phyloP scores from a whole-genome alignment of 768 basidiomycete genomes.

The Boletus speciosus region DNA sequence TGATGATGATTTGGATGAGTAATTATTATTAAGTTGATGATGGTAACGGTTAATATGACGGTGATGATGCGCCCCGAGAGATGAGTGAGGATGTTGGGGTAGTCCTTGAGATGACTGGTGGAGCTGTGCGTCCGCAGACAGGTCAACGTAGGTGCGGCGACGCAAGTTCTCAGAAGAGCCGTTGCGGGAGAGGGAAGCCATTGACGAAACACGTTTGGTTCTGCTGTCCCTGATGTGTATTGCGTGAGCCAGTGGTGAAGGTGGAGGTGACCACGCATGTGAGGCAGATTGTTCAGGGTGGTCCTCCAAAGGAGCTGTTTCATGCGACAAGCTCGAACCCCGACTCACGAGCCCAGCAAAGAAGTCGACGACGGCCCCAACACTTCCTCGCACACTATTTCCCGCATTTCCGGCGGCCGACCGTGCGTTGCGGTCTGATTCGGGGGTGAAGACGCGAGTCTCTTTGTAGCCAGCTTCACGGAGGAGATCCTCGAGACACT shows the following conservation, averaged over 20 bases:
- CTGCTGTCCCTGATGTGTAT: conserved; percentile 8
- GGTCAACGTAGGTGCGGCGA: conserved; percentile 10
- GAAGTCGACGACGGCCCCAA: conserved; percentile 61
- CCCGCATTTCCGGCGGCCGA: conserved; percentile 29
- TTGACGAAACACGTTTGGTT: conserved; percentile 11
- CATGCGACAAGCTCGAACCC: conserved; percentile 20
- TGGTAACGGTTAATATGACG: conserved; percentile 22
- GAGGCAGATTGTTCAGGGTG: not conserved
- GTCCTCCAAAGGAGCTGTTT: conserved; percentile 11
- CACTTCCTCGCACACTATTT: conserved; percentile 41
- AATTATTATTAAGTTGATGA: conserved; percentile 21
- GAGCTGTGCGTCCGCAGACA: conserved; percentile 11
- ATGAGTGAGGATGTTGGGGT: conserved; percentile 22
- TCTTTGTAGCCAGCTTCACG: conserved; percentile 90
- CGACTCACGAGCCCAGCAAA: conserved; percentile 54
- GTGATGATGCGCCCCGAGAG: conserved; percentile 16
- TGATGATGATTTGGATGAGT: conserved; percentile 23
- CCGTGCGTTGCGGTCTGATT: conserved; percentile 51
- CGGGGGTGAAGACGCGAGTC: conserved; percentile 85
- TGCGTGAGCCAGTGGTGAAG: conserved; percentile 25
- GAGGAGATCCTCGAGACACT: conserved; percentile 80
- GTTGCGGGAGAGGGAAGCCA: conserved; percentile 13
- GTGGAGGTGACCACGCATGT: conserved; percentile 20
- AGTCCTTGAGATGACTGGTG: conserved; percentile 25
- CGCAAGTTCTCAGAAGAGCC: conserved; percentile 24